Base-by-base conservation (phyloP, 129 eudicot species). In the Calendula officinalis region DNA sequence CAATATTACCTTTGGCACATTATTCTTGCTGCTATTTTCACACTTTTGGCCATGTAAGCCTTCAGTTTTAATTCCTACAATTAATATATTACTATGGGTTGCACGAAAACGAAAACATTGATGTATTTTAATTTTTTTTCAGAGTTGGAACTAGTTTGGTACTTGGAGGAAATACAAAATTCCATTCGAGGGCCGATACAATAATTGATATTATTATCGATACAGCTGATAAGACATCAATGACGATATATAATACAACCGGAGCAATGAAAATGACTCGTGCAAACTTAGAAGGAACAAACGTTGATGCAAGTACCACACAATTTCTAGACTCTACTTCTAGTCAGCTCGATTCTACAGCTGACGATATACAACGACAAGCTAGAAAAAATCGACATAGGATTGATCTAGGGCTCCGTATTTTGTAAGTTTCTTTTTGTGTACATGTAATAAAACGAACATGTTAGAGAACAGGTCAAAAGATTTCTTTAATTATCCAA, bases 141-240 rank as follows among this genome's bases (percentile, higher is more conserved):
- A 91, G 98, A 84, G 77, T 71, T 33, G 96, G 77, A 46, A 56
- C 77, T 5, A 88, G 94, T 13, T 45, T 91, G 10, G 98, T 81
- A 60, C 83, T 91, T 15, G 96, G 96, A 78, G 98, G 88, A 44
- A 79, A 82, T 59, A 65, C 81, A 4, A 80, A 82, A 62, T 84
- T 87, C 57, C 94, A 83, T 77, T 76, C 86, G 0, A 76, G 88
- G 79, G 94, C 90, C 10, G 80, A 87, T 64, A 80, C 74, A 37
- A 81, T 91, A 15, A 77, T 91, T 8, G 83, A 78, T 64, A 80
- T 80, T 22, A 69, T 91, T 4, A 82, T 91, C 2, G 85, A 87
- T 65, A 78, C 98, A 1, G 94, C 98, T 7, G 89, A 87, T 71
- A 81, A 76, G n/a, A 96, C 98, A 41, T 80, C 98, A 4, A 57